A percentile compares a stretch with the other conserved stretches of the same genome.
Conservation (phyloP, 2,329 filamentous ascomycete genomes). For the Phialophora verrucosa region DNA sequence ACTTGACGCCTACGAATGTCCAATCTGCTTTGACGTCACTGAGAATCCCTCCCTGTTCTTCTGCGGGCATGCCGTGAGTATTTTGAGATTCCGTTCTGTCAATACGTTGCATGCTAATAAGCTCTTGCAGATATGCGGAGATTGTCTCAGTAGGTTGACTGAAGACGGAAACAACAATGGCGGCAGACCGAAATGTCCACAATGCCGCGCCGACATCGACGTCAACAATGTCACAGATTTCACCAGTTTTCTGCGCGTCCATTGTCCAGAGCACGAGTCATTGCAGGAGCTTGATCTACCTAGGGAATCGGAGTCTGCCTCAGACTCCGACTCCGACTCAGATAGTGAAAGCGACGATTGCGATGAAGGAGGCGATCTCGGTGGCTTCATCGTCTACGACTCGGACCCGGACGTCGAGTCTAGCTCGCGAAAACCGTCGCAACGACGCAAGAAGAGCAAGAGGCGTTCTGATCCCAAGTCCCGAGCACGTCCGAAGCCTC, state of each 20-base stretch:
- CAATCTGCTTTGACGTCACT: slow-evolving; percentile 78
- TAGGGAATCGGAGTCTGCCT: slow-evolving; percentile 45
- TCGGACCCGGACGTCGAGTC: slow-evolving; percentile 44
- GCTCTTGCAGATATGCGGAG: slow-evolving; percentile 61
- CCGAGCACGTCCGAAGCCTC: slow-evolving; percentile 48
- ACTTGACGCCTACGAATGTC: slow-evolving; percentile 73
- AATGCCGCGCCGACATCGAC: slow-evolving; percentile 72
- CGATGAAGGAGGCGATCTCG: slow-evolving; percentile 54
- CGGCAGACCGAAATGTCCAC: slow-evolving; percentile 68
- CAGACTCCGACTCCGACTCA: slow-evolving; percentile 42
- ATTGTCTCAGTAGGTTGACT: slow-evolving; percentile 74
- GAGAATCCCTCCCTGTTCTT: slow-evolving; percentile 79
- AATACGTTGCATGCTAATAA: not conserved
- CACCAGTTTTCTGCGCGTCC: slow-evolving; percentile 72
- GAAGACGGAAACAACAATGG: slow-evolving; percentile 68
- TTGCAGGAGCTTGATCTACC: slow-evolving; percentile 47
- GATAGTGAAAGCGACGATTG: slow-evolving; percentile 46
- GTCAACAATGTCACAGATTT: slow-evolving; percentile 75
- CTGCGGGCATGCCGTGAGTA: slow-evolving; percentile 71
- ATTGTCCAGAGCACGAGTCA: slow-evolving; percentile 63
- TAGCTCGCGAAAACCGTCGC: slow-evolving; percentile 36
- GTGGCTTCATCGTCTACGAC: slow-evolving; percentile 62
- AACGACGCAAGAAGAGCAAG: slow-evolving; percentile 38
- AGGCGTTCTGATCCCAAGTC: slow-evolving; percentile 51
- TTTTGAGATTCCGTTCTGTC: not conserved